phyloP scores from a whole-genome alignment of 2,329 filamentous ascomycete genomes.

The Amesomyces nigricolor region DNA sequence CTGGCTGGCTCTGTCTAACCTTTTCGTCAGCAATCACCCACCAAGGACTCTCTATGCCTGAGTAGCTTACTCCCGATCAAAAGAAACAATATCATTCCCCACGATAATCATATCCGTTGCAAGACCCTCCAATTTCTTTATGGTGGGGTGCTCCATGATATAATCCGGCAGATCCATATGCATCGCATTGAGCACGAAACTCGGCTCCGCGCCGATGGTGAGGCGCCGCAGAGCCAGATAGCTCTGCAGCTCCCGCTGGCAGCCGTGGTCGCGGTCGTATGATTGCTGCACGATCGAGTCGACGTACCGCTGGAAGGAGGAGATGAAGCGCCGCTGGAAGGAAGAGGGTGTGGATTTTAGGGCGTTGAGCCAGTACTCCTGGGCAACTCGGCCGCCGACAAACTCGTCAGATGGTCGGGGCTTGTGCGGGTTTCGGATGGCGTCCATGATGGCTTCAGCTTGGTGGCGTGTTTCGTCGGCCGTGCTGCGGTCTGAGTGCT shows the following conservation, averaged over 20 bases:
- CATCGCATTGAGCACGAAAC: conserved; percentile 26
- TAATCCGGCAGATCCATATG: conserved; percentile 25
- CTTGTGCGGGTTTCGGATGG: conserved; percentile 18
- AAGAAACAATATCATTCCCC: conserved; percentile 20
- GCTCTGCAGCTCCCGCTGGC: conserved; percentile 21
- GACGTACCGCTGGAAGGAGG: conserved; percentile 25
- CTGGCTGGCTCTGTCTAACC: too few relatives aligned
- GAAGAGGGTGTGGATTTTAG: conserved; percentile 17
- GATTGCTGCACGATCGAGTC: conserved; percentile 25
- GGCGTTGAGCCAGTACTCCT: conserved; percentile 27
- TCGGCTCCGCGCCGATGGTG: conserved; percentile 26
- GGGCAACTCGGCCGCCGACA: conserved; percentile 21
- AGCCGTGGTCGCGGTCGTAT: conserved; percentile 19
- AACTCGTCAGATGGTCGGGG: conserved; percentile 20
- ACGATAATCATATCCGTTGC: conserved; percentile 27
- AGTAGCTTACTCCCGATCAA: too few relatives aligned
- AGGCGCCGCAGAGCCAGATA: conserved; percentile 26
- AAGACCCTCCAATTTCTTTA: conserved; percentile 22
- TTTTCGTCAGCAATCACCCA: too few relatives aligned
- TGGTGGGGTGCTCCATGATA: conserved; percentile 19
- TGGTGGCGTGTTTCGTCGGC: conserved; percentile 11
- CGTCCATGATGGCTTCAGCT: conserved; percentile 21
- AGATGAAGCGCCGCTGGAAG: conserved; percentile 25
- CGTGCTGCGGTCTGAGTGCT: conserved; percentile 21
- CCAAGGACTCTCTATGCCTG: too few relatives aligned